Conservation (phyloP, 2,329 filamentous ascomycete genomes). For the Colletotrichum somersetense region DNA sequence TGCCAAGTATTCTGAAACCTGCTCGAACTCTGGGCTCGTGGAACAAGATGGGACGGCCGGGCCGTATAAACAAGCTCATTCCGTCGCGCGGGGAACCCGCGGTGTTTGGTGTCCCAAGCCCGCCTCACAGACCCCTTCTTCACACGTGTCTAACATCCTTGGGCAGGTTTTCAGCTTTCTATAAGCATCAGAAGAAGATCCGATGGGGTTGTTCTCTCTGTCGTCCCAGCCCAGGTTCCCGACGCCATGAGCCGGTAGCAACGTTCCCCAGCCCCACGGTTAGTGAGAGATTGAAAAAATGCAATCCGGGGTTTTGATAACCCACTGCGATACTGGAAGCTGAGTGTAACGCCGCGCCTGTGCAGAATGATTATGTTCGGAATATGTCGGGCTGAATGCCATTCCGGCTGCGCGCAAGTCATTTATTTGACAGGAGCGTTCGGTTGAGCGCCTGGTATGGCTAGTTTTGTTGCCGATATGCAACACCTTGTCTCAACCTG, state of each 20-base stretch:
- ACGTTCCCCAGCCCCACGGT: background rate
- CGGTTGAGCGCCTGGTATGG: background rate
- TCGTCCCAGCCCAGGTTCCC: background rate
- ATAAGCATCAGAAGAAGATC: background rate
- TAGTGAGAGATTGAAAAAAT: background rate
- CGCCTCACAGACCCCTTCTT: background rate
- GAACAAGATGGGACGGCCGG: background rate
- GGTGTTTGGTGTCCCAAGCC: background rate
- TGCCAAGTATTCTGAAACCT: background rate
- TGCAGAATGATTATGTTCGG: background rate
- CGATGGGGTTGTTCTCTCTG: background rate
- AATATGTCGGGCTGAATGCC: background rate
- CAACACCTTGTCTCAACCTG: background rate
- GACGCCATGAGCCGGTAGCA: background rate
- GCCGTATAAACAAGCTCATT: background rate
- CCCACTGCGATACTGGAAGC: no score
- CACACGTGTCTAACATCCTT: background rate
- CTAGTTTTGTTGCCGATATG: background rate
- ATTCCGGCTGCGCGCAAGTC: background rate
- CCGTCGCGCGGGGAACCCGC: background rate
- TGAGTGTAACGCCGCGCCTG: background rate
- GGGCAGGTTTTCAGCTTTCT: background rate
- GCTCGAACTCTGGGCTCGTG: background rate
- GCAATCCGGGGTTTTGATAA: background rate
- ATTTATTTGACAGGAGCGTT: background rate